phyloP scores from a whole-genome alignment of 129 eudicot genomes.

The Glebionis coronaria region DNA sequence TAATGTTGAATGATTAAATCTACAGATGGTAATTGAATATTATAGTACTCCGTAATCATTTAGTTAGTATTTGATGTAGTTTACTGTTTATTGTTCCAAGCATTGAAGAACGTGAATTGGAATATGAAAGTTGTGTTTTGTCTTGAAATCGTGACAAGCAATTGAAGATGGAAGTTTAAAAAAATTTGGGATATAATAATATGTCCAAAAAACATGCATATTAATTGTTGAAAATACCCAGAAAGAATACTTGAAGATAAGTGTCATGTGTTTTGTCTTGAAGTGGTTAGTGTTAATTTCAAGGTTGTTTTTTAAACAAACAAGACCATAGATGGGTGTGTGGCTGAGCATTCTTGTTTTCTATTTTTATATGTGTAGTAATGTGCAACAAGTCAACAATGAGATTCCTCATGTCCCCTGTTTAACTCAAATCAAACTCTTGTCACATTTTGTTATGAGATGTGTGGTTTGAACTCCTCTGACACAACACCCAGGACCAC shows the following conservation, averaged over 20 bases:
- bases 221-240: slow-evolving; percentile 14
- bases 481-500: too few species aligned
- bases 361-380: background rate
- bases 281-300: slow-evolving; percentile 19
- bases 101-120: slow-evolving; percentile 12
- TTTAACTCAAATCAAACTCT: background rate
- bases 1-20: too few species aligned
- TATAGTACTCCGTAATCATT: too few species aligned
- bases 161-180: background rate
- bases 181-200: background rate
- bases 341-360: slow-evolving; percentile 18
- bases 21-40: too few species aligned
- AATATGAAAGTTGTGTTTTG: background rate
- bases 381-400: background rate
- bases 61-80: too few species aligned
- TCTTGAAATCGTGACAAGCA: background rate
- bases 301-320: slow-evolving; percentile 16
- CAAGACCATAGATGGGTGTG: slow-evolving; percentile 17
- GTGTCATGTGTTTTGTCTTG: slow-evolving; percentile 27
- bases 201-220: slow-evolving; percentile 27
- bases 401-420: slow-evolving; percentile 22
- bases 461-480: too few species aligned
- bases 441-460: too few species aligned
- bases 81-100: background rate
- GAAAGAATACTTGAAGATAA: slow-evolving; percentile 11